These are phyloP conservation scores for Mucor saturninus DNA, from an alignment of 371 early-diverging fungal genomes.

Conservation along the genomic window DNA sequence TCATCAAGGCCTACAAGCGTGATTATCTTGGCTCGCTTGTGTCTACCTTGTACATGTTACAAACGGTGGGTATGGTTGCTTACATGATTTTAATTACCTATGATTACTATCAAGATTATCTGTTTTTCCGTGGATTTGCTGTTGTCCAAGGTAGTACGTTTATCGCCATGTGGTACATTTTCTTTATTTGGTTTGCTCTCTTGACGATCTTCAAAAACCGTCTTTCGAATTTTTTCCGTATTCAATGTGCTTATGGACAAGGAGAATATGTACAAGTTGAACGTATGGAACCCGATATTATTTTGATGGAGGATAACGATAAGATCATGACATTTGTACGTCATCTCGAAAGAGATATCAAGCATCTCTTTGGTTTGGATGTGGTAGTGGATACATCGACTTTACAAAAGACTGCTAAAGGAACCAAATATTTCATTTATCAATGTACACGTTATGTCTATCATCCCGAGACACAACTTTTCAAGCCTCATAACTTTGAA, in stretches of 20 bases:
- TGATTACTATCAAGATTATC: conserved; percentile 47
- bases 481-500: conserved; percentile 61
- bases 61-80: conserved; percentile 48
- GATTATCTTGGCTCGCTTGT: conserved; percentile 36
- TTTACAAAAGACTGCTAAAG: conserved; percentile 53
- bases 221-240: conserved; percentile 69
- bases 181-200: conserved; percentile 65
- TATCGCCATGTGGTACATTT: conserved; percentile 69
- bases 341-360: conserved; percentile 29
- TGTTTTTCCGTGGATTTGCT: conserved; percentile 37
- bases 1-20: conserved; percentile 47
- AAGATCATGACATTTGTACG: conserved; percentile 17
- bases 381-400: conserved; percentile 45
- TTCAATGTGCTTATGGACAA: conserved; percentile 55
- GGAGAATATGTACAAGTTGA: conserved; percentile 72
- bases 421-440: conserved; percentile 70
- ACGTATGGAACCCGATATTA: conserved; percentile 47
- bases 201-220: conserved; percentile 52
- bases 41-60: conserved; percentile 30
- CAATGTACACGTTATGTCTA: conserved; percentile 75
- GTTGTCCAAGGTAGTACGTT: conserved; percentile 48
- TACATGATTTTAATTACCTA: conserved; percentile 43
- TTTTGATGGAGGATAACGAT: conserved; percentile 23
- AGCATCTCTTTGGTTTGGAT: conserved; percentile 37
- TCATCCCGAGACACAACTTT: conserved; percentile 35